Base-by-base conservation (phyloP, 1,284 basidiomycete species). In the Cerioporus squamosus region DNA sequence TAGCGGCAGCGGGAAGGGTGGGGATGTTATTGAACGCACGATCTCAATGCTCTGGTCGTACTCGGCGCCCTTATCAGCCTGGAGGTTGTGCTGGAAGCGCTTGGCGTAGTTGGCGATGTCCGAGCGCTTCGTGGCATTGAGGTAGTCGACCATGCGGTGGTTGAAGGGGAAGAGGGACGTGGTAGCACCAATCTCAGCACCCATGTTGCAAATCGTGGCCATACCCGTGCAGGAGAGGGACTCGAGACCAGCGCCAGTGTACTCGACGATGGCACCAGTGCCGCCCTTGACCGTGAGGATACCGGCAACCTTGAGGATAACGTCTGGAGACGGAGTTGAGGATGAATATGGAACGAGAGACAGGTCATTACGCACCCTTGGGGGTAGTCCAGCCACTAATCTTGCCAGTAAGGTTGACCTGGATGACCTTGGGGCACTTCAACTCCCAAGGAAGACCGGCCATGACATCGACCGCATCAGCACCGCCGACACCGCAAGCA, bases 191-290 rank as follows among this genome's bases (percentile, higher is more conserved):
- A 99, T 98, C 80, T 99, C 97, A 72, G 97, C 97, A 85, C 97
- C 97, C 97, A 98, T 99, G 88, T 98, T 99, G 80, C 97, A 98
- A 70, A 97, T 95, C 52, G 97, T 99, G 60, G 94, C 97, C 97
- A 98, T 98, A 81, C 97, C 97, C 48, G 97, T 99, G 86, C 93
- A 95, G 50, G 96, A 98, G 66, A 99, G 87, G 33, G 94, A 94
- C 75, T 97, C 91, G 68, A 99, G 93, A 85, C 97, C 97, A 68
- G 94, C 78, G 66, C 95, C 95, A 68, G 81, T 88, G 83, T 97
- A 98, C 76, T 97, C 96, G 66, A 98, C 94, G 71, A 98, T 97
- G 61, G 95, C 94, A 68, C 95, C 95, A 69, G 96, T 98, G 70
- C 95, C 95, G 73, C 95, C 95, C 86, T 97, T 97, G 82, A 98